Conservation (phyloP, 1,284 basidiomycete genomes). For the Thelephora terrestris region DNA sequence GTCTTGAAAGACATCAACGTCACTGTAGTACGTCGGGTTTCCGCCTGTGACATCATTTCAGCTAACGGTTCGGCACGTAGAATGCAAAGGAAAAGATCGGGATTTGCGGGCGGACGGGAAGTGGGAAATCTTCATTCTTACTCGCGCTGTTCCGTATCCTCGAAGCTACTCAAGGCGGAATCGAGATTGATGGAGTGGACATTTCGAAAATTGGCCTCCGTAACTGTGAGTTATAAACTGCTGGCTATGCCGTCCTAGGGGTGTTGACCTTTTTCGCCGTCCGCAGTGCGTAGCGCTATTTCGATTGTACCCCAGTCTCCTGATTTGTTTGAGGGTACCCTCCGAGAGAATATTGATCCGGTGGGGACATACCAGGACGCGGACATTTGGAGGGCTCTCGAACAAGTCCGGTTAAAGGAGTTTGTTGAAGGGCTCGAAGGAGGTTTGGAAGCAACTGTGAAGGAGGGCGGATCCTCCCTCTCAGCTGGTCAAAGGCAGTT, state of each 20-base stretch:
- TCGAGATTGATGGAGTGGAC: constrained; percentile 78
- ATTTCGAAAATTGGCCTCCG: constrained; percentile 78
- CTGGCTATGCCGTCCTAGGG: background rate
- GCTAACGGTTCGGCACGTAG: constrained; percentile 21
- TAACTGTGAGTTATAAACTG: constrained; percentile 40
- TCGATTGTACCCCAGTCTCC: constrained; percentile 87
- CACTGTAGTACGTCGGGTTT: constrained; percentile 37
- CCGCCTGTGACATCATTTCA: background rate
- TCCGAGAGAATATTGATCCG: constrained; percentile 82
- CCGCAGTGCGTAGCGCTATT: constrained; percentile 57
- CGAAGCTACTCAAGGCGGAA: constrained; percentile 72
- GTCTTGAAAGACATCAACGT: constrained; percentile 70
- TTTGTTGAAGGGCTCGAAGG: constrained; percentile 67
- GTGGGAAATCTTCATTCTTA: constrained; percentile 79
- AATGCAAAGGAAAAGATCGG: constrained; percentile 77
- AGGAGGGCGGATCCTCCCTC: constrained; percentile 77
- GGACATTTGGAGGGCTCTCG: constrained; percentile 77
- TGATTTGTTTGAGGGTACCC: constrained; percentile 77
- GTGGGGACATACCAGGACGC: constrained; percentile 60
- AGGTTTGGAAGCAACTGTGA: constrained; percentile 65
- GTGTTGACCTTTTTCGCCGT: constrained; percentile 4
- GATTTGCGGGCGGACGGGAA: constrained; percentile 82
- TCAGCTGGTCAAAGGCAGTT: constrained; percentile 81
- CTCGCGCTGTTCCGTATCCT: constrained; percentile 73
- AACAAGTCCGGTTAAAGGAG: constrained; percentile 57